Evolutionary conservation across 2,329 filamentous ascomycete species (phyloP).

Genomic region (Rhinocladiella similis): DNA sequence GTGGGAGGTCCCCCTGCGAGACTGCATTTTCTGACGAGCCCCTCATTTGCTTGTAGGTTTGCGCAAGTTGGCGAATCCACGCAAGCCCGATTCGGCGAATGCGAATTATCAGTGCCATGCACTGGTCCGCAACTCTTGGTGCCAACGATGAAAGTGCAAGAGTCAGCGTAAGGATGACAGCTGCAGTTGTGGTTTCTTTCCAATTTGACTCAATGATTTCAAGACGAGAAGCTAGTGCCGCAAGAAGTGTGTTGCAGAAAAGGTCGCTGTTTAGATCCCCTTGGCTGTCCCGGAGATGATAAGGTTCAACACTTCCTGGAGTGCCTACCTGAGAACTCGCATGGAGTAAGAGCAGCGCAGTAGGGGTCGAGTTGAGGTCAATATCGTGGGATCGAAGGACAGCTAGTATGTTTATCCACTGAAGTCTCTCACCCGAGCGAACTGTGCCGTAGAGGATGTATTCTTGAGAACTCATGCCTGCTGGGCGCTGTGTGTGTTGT

Average conservation of each 20-base stretch:
- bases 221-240: slow-evolving; percentile 34
- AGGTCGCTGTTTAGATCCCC: slow-evolving; percentile 26
- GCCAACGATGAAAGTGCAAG: slow-evolving; percentile 47
- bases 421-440: slow-evolving; percentile 49
- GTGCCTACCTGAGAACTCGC: slow-evolving; percentile 50
- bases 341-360: slow-evolving; percentile 51
- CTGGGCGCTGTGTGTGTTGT: slow-evolving; percentile 49
- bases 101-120: slow-evolving; percentile 42
- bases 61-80: slow-evolving; percentile 15
- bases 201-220: slow-evolving; percentile 51
- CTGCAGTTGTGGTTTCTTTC: slow-evolving; percentile 47
- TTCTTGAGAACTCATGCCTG: slow-evolving; percentile 52
- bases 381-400: slow-evolving; percentile 52
- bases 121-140: not conserved
- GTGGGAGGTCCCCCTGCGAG: slow-evolving; percentile 35
- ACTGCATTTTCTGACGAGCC: slow-evolving; percentile 25
- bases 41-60: slow-evolving; percentile 27
- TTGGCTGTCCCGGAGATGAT: slow-evolving; percentile 28
- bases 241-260: slow-evolving; percentile 36
- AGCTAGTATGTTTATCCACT: slow-evolving; percentile 58
- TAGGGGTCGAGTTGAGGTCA: slow-evolving; percentile 53
- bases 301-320: slow-evolving; percentile 13
- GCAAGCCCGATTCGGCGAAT: slow-evolving; percentile 34
- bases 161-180: slow-evolving; percentile 42
- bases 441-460: slow-evolving; percentile 55